These are phyloP conservation scores for Rosa chinensis DNA, from an alignment of 306 rosid species.

Conservation along the genomic window DNA sequence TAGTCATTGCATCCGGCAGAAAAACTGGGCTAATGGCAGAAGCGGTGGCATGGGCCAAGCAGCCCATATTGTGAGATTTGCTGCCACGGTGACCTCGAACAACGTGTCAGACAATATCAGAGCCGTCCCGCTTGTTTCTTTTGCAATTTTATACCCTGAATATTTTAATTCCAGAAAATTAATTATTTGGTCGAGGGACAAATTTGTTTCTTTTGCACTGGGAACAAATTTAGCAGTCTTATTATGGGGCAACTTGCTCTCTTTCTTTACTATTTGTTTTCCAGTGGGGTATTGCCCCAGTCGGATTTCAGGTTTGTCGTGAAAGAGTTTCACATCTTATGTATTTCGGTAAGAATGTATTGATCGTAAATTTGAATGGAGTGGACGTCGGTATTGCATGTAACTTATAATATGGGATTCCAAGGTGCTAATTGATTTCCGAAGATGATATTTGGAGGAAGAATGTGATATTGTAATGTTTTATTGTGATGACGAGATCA, in stretches of 20 bases:
- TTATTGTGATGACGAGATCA: too few relatives aligned
- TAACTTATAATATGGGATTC: too few relatives aligned
- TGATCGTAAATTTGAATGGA: background rate
- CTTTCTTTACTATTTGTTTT: background rate
- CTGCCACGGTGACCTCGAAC: slow-evolving; percentile 17
- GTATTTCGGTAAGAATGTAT: background rate
- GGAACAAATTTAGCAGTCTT: slow-evolving; percentile 7
- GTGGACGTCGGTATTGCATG: background rate
- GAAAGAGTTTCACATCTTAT: background rate
- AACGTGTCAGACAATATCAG: slow-evolving; percentile 25
- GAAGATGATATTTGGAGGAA: too few relatives aligned
- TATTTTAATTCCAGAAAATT: background rate
- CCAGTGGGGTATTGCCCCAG: background rate
- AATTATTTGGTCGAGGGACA: background rate
- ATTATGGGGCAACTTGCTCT: slow-evolving; percentile 1
- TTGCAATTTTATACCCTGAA: background rate
- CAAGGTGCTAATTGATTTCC: too few relatives aligned
- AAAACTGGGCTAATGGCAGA: background rate
- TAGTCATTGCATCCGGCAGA: background rate
- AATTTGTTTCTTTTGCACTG: too few relatives aligned
- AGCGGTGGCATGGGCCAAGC: background rate
- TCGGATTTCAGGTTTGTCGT: background rate
- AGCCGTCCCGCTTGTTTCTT: slow-evolving; percentile 26
- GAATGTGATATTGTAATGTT: too few relatives aligned
- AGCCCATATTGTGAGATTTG: background rate